Base-by-base conservation (phyloP, 2,329 filamentous ascomycete species). In the Endothia cerciana region DNA sequence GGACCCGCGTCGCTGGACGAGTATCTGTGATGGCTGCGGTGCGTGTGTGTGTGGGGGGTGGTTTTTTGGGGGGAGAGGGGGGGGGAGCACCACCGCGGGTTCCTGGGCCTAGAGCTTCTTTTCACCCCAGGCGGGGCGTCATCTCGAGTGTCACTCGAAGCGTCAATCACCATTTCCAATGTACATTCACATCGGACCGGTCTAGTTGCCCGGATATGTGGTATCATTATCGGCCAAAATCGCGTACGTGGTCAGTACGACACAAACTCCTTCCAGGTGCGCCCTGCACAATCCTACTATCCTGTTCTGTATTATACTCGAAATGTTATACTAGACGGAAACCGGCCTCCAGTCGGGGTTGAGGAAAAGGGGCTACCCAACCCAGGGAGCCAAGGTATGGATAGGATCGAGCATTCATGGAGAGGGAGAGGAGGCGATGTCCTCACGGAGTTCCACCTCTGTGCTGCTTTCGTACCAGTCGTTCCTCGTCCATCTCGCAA, bases 391-490 rank as follows among this genome's bases (percentile, higher is more conserved):
- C 19, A 33, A 22, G 7, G 43, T 10, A 25, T 51, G 28, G 13
- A 51, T 2, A 25, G 25, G 25, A 51, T 10, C 11, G 17, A 7
- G 47, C 13, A 28, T 30, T 49, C 30, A 51, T 22, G 36, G n/a
- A n/a, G 36, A 41, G 38, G 57, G 57, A 19, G 57, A 59, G 33
- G 57, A 59, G 33, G 36, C 40, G 22, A 15, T 3, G 5, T 36
- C 28, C 15, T 38, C 40, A 1, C 19, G 7, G n/a, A 72, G 68
- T 47, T 64, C 64, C 65, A 75, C 76, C 64, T 80, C 76, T 3
- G 74, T 73, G 67, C 84, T 87, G 56, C 78, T 79, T 73, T 88
- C 82, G 69, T 91, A 92, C 90, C 90, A 92, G 3, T 86, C 83
- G 59, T 86, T 87, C 56, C 79, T 80, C 4, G 84, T 77, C 91